Evolutionary conservation across 1,284 basidiomycete species (phyloP).

Genomic region (Cronartium ribicola): DNA sequence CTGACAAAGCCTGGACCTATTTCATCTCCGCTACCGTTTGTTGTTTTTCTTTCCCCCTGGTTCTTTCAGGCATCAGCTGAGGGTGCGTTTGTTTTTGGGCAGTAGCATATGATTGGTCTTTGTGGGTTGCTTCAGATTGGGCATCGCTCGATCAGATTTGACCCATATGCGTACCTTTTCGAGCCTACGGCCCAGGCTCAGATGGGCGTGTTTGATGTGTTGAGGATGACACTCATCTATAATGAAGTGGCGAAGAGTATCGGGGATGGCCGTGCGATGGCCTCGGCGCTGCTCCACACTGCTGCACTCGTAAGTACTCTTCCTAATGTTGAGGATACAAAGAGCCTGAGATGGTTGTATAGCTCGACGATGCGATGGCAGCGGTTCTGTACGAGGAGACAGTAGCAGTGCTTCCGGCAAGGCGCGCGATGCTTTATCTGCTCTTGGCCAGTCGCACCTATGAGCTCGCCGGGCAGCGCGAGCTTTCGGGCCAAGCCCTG

Average conservation of each 20-base stretch:
- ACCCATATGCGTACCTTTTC: slow-evolving; percentile 11
- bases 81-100: neutral
- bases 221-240: slow-evolving; percentile 26
- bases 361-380: slow-evolving; percentile 28
- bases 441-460: slow-evolving; percentile 22
- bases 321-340: neutral
- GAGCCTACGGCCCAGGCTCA: slow-evolving; percentile 15
- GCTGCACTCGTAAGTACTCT: slow-evolving; percentile 25
- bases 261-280: slow-evolving; percentile 14
- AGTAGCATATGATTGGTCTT: slow-evolving; percentile 38
- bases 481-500: slow-evolving; percentile 11
- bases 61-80: neutral
- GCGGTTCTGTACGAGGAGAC: slow-evolving; percentile 34
- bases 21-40: slow-evolving; percentile 48
- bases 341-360: neutral
- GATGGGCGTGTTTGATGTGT: neutral
- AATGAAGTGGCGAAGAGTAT: slow-evolving; percentile 28
- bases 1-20: slow-evolving; percentile 48
- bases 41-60: neutral
- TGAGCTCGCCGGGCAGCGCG: slow-evolving; percentile 10
- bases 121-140: slow-evolving; percentile 15
- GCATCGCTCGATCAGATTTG: neutral
- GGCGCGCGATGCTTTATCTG: slow-evolving; percentile 10
- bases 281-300: slow-evolving; percentile 8
- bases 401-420: slow-evolving; percentile 1